Percentiles rank a stretch among this genome's conserved stretches.
phyloP scores from a whole-genome alignment of 371 early-diverging fungal species.

The Haplosporangium sp. region DNA sequence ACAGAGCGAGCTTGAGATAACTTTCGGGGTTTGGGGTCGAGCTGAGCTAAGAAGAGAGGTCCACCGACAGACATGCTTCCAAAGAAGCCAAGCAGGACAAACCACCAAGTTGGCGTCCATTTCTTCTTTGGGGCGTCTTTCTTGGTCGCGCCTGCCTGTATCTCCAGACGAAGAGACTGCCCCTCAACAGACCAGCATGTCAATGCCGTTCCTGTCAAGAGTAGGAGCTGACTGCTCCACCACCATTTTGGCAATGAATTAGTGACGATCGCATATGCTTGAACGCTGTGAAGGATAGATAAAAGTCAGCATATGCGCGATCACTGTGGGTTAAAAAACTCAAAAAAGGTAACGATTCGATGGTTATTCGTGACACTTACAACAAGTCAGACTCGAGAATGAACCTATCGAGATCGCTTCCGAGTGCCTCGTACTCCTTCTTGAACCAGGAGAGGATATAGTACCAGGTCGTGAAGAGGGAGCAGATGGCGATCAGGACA shows the following conservation, averaged over 20 bases:
- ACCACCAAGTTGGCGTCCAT: slow-evolving; percentile 56
- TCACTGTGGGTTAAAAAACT: too few relatives aligned
- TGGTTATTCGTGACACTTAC: slow-evolving; percentile 40
- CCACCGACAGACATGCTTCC: slow-evolving; percentile 56
- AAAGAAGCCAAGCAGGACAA: slow-evolving; percentile 52
- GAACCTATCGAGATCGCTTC: slow-evolving; percentile 43
- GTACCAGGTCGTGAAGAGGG: slow-evolving; percentile 51
- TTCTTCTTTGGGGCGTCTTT: slow-evolving; percentile 7
- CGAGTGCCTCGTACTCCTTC: slow-evolving; percentile 32
- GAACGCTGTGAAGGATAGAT: slow-evolving; percentile 22
- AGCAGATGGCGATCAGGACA: slow-evolving; percentile 40
- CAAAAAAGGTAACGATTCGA: too few relatives aligned
- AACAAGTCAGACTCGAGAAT: slow-evolving; percentile 53
- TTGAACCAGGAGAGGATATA: slow-evolving; percentile 50
- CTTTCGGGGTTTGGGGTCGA: slow-evolving; percentile 26
- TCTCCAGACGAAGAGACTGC: slow-evolving; percentile 29
- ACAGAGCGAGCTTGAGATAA: slow-evolving; percentile 37
- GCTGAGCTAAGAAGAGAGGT: slow-evolving; percentile 49
- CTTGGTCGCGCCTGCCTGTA: neutral
- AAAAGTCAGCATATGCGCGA: neutral
- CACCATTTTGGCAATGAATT: slow-evolving; percentile 53
- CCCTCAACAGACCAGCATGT: slow-evolving; percentile 55
- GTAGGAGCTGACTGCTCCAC: slow-evolving; percentile 52
- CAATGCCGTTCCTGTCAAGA: slow-evolving; percentile 47
- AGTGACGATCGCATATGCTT: slow-evolving; percentile 53